phyloP scores from a whole-genome alignment of 2,329 filamentous ascomycete species.

The Ilyonectria mors-panacis region DNA sequence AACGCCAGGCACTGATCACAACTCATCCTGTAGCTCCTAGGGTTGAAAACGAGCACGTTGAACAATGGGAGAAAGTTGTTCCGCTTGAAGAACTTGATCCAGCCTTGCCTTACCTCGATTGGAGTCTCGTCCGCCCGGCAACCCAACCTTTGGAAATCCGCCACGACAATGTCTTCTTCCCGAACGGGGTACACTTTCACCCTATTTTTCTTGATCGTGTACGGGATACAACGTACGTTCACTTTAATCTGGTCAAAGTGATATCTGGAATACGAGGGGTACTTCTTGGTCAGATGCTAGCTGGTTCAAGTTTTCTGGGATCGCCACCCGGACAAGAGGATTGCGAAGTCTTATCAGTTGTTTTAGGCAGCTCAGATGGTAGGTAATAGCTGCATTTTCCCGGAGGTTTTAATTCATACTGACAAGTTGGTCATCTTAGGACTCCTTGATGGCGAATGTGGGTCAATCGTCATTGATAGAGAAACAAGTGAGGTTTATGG shows the following conservation, averaged over 20 bases:
- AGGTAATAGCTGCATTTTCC: neutral
- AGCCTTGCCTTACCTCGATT: neutral
- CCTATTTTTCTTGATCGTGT: neutral
- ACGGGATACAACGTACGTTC: neutral
- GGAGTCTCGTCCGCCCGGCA: neutral
- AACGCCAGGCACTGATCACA: neutral
- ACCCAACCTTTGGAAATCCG: neutral
- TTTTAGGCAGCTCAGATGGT: neutral
- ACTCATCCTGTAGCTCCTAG: too few species aligned
- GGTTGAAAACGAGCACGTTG: neutral
- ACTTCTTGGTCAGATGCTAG: neutral
- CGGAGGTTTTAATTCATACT: neutral
- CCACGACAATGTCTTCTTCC: neutral
- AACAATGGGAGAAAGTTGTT: neutral
- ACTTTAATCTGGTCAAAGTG: neutral
- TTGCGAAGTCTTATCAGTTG: neutral
- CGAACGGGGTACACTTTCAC: neutral
- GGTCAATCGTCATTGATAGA: conserved; percentile 6
- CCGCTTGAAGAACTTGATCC: neutral
- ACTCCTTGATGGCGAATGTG: conserved; percentile 9
- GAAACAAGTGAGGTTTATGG: conserved; percentile 18
- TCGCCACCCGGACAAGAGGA: neutral
- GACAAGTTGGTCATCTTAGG: neutral
- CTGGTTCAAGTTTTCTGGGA: neutral
- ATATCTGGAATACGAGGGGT: conserved; percentile 1